These are phyloP conservation scores for Pouteria campechiana DNA, from an alignment of 179 eudicot species.

Conservation along the genomic window DNA sequence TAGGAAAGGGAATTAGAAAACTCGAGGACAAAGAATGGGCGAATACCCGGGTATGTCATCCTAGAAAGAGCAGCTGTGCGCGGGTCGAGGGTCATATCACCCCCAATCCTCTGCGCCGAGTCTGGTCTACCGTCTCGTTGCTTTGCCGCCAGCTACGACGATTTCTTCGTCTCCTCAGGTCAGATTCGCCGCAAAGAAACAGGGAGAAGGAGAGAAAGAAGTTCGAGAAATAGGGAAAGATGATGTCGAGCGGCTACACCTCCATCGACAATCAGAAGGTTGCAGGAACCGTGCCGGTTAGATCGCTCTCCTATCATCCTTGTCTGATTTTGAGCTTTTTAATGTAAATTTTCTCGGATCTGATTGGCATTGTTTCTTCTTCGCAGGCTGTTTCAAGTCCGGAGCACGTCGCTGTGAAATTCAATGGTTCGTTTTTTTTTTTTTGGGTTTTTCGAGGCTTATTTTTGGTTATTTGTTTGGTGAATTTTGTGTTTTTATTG, in stretches of 20 bases:
- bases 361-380: background rate
- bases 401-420: slow-evolving; percentile 40
- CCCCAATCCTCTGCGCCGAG: too few relatives aligned
- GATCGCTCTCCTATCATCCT: background rate
- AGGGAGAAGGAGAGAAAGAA: too few relatives aligned
- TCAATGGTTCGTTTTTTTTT: slow-evolving; percentile 33
- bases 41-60: too few relatives aligned
- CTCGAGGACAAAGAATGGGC: too few relatives aligned
- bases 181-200: too few relatives aligned
- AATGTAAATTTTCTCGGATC: slow-evolving; percentile 6
- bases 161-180: too few relatives aligned
- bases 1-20: too few relatives aligned
- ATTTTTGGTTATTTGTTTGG: background rate
- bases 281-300: slow-evolving; percentile 92
- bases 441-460: slow-evolving; percentile 1
- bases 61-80: too few relatives aligned
- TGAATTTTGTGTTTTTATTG: background rate
- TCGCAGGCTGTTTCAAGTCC: slow-evolving; percentile 58
- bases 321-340: background rate
- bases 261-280: slow-evolving; percentile 65
- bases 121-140: too few relatives aligned
- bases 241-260: slow-evolving; percentile 75
- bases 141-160: too few relatives aligned
- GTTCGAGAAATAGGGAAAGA: too few relatives aligned
- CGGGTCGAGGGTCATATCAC: too few relatives aligned